Base-by-base conservation (phyloP, 2,329 filamentous ascomycete species). In the Fusarium bactridioides region DNA sequence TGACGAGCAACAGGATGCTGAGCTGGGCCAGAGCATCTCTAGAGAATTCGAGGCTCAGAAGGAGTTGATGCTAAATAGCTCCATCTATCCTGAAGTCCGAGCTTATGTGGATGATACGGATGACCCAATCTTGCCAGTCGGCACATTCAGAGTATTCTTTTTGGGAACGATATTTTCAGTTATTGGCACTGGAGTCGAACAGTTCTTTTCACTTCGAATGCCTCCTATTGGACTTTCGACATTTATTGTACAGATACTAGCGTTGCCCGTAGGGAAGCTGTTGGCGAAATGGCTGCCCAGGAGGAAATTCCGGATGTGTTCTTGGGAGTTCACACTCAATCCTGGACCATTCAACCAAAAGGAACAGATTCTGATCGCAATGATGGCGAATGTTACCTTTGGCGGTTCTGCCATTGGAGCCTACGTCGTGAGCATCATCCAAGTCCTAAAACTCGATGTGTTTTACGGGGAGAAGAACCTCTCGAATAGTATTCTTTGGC, bases 311-410 rank as follows among this genome's bases (percentile, higher is more conserved):
- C 13, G 44, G 3, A 7, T 71, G 3, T 50, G 57, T 9, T 33
- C 29, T 3, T 67, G 68, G 21, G 70, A 77, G 10, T 81, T 84
- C 27, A 80, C 75, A 0, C 70, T 82, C 10, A 88, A 87, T 61
- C 85, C 86, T 0, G 85, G 86, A 0, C 82, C 82, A 0, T 89
- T 89, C 74, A 86, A 82, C 64, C 84, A 84, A 63, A 89, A 89
- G 70, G 86, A 89, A 72, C 86, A 89, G 72, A 83, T 87, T 73
- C 77, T 89, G 9, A 84, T 88, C 51, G 84, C 84, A n/a, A 85
- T 87, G 66, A 87, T 87, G 85, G 86, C 89, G 37, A 89, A 89
- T 75, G 85, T 86, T 0, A 82, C 83, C 1, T 84, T 81, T 51
- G 71, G 63, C 4, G 73, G 75, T 2, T 62, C 63, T 53, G 55